Base-by-base conservation (phyloP, 2,329 filamentous ascomycete genomes). In the Verticillium dahliae region DNA sequence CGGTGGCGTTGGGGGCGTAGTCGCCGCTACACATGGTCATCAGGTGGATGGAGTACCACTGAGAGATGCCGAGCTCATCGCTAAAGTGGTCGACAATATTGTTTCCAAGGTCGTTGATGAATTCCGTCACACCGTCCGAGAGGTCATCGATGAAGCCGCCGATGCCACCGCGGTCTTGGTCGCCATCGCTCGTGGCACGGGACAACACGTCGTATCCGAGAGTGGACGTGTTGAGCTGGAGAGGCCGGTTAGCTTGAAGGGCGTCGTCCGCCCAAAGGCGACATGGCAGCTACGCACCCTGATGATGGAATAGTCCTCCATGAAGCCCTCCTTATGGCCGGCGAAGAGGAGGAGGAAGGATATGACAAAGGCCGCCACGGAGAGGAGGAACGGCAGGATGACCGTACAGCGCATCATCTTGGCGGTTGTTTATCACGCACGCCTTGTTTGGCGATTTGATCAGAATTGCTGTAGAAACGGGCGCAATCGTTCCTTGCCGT, bases 21-120 rank as follows among this genome's bases (percentile, higher is more conserved):
- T 74, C 65, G 56, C 80, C 80, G 67, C 81, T 71, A 68, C 80
- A 83, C 4, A 73, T 69, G 45, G 75, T 73, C 77, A 80, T 78
- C 66, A 83, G 65, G 65, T 83, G 80, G 35, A 83, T 63, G 15
- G 79, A 81, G 66, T 82, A 83, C 80, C 80, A 83, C 63, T 82
- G 73, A 1, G 76, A 74, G 61, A 83, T 76, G 31, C 80, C 79
- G 34, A 82, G 70, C n/a, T 74, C 71, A 13, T 75, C 71, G 57
- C 75, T 72, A 56, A 81, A 58, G 59, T 77, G 66, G 61, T 77
- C 78, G 41, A 75, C 75, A 45, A 77, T 63, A 7, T 76, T 71
- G 61, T 76, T 73, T 5, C 72, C 70, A 38, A 80, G 67, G 37
- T 78, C 71, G 65, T 77, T 76, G 62, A 80, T 62, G 55, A 73